These are phyloP conservation scores for Russula ochroleuca DNA, from an alignment of 768 basidiomycete species.

Conservation along the genomic window DNA sequence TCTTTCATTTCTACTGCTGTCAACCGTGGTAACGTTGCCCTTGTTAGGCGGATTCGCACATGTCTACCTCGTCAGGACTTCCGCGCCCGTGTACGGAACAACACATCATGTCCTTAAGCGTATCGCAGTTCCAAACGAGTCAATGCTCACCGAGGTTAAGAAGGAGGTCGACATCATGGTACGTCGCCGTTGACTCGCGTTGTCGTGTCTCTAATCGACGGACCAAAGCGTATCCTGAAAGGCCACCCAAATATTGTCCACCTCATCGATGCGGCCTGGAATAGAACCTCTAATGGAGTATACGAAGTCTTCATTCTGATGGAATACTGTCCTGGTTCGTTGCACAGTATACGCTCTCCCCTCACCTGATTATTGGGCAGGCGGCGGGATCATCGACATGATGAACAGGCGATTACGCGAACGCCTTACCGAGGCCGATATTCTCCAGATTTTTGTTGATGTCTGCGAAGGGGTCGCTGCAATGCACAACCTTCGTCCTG, in stretches of 20 bases:
- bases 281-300: slow-evolving; percentile 72
- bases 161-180: slow-evolving; percentile 99
- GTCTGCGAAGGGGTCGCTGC: slow-evolving; percentile 95
- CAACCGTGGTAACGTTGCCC: slow-evolving; percentile 17
- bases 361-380: slow-evolving; percentile 39
- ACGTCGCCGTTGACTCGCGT: slow-evolving; percentile 29
- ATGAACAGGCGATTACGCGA: slow-evolving; percentile 96
- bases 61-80: slow-evolving; percentile 91
- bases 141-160: slow-evolving; percentile 88
- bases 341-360: neutral
- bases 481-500: slow-evolving; percentile 91
- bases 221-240: slow-evolving; percentile 70
- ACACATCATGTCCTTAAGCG: slow-evolving; percentile 96
- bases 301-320: slow-evolving; percentile 98
- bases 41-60: slow-evolving; percentile 90
- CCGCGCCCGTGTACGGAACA: slow-evolving; percentile 82
- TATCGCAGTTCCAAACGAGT: slow-evolving; percentile 86
- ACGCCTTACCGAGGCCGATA: slow-evolving; percentile 91
- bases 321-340: slow-evolving; percentile 90
- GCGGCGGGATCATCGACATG: slow-evolving; percentile 99
- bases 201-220: slow-evolving; percentile 17
- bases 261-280: slow-evolving; percentile 93
- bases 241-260: slow-evolving; percentile 95
- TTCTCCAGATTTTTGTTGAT: slow-evolving; percentile 96
- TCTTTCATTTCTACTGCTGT: slow-evolving; percentile 8